phyloP scores from a whole-genome alignment of 805 yeast species.

The Citeromyces matritensis region DNA sequence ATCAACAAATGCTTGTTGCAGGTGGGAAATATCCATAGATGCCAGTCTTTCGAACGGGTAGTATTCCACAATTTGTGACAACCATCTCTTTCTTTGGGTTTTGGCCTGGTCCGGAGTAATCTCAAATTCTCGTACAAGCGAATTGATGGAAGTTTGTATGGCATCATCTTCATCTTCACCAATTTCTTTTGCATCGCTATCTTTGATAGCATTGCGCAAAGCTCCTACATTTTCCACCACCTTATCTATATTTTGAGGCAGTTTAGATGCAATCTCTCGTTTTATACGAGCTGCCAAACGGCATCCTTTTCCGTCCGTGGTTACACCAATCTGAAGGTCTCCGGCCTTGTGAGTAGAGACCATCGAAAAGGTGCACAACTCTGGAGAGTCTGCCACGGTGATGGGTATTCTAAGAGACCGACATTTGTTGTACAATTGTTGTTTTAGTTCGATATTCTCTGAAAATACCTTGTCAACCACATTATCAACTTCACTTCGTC shows the following conservation, averaged over 20 bases:
- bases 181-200: constrained; percentile 27
- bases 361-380: constrained; percentile 59
- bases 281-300: constrained; percentile 68
- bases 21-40: constrained; percentile 40
- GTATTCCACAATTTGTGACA: constrained; percentile 82
- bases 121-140: constrained; percentile 43
- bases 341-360: constrained; percentile 62
- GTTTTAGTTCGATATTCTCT: constrained; percentile 14
- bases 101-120: constrained; percentile 35
- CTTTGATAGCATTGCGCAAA: constrained; percentile 39
- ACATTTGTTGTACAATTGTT: constrained; percentile 34
- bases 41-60: constrained; percentile 62
- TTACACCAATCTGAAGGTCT: constrained; percentile 65
- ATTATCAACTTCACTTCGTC: constrained; percentile 44
- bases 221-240: constrained; percentile 58
- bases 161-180: constrained; percentile 62
- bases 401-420: constrained; percentile 59
- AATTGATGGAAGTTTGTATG: constrained; percentile 44
- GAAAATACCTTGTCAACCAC: constrained; percentile 64
- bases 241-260: constrained; percentile 59
- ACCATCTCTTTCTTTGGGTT: constrained; percentile 62
- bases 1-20: constrained; percentile 24
- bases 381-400: constrained; percentile 62
- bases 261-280: constrained; percentile 47
- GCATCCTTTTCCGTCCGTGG: constrained; percentile 86